Percentiles rank a stretch among this genome's conserved stretches.
phyloP scores from a whole-genome alignment of 352 stramenopile species.

The Pythium volutum region DNA sequence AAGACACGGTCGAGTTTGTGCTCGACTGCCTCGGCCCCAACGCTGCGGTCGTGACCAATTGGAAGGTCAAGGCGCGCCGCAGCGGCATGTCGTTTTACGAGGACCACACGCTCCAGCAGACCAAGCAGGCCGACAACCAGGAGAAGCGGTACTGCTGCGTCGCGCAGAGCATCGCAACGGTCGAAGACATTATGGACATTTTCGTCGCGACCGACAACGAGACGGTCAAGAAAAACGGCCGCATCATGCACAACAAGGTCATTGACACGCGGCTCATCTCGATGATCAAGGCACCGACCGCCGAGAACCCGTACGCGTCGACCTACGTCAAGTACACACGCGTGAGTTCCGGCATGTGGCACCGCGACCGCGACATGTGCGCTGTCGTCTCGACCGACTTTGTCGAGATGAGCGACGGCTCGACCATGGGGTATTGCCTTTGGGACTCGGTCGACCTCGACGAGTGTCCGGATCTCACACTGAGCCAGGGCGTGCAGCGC shows the following conservation, averaged over 20 bases:
- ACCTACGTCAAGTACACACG: slow-evolving; percentile 38
- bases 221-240: slow-evolving; percentile 32
- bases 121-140: not conserved
- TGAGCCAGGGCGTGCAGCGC: slow-evolving; percentile 24
- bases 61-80: slow-evolving; percentile 15
- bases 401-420: slow-evolving; percentile 15
- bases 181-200: slow-evolving; percentile 48
- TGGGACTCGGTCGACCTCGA: slow-evolving; percentile 24
- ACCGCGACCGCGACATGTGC: slow-evolving; percentile 30
- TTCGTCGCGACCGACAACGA: slow-evolving; percentile 39
- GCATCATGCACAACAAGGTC: slow-evolving; percentile 44
- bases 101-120: slow-evolving; percentile 20
- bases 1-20: slow-evolving; percentile 18
- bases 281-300: slow-evolving; percentile 22
- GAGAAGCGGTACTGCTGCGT: slow-evolving; percentile 53
- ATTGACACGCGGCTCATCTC: slow-evolving; percentile 38
- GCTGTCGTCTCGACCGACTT: slow-evolving; percentile 17
- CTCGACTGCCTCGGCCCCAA: slow-evolving; percentile 17
- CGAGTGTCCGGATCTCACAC: slow-evolving; percentile 19
- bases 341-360: slow-evolving; percentile 14
- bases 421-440: slow-evolving; percentile 22
- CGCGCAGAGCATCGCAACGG: slow-evolving; percentile 31
- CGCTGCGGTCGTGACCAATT: slow-evolving; percentile 18
- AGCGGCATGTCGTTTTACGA: slow-evolving; percentile 22
- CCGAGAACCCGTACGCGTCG: slow-evolving; percentile 35